phyloP scores from a whole-genome alignment of 1,284 basidiomycete genomes.

The Leccinum cinnamomeum region DNA sequence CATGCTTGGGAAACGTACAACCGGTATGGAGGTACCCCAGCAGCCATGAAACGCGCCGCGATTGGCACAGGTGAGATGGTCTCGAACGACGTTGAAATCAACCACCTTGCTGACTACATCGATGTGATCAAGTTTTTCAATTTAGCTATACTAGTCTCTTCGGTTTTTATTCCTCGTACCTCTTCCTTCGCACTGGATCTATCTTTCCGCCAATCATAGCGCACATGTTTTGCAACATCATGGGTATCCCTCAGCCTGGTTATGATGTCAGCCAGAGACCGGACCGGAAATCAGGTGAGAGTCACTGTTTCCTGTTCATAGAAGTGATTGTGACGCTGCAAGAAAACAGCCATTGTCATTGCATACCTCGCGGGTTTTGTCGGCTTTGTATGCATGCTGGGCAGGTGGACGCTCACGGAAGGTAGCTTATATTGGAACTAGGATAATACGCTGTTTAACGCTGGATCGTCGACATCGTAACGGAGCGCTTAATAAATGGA shows the following conservation, averaged over 20 bases:
- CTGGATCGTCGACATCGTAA: conserved; percentile 13
- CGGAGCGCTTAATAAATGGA: conserved; percentile 5
- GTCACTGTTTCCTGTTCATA: conserved; percentile 9
- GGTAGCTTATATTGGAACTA: conserved; percentile 41
- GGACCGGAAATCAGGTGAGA: conserved; percentile 39
- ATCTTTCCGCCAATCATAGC: conserved; percentile 63
- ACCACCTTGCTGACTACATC: conserved; percentile 9
- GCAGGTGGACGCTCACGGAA: conserved; percentile 38
- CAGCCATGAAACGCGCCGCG: conserved; percentile 64
- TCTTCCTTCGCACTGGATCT: conserved; percentile 81
- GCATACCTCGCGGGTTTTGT: conserved; percentile 51
- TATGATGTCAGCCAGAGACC: conserved; percentile 40
- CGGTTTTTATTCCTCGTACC: conserved; percentile 84
- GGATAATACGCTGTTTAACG: conserved; percentile 6
- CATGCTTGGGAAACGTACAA: conserved; percentile 87
- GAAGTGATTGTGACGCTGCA: conserved; percentile 9
- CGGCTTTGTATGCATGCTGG: conserved; percentile 37
- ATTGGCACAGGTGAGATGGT: conserved; percentile 57
- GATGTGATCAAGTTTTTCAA: conserved; percentile 68
- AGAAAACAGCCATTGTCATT: conserved; percentile 42
- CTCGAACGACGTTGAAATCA: background rate
- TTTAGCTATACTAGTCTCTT: conserved; percentile 89
- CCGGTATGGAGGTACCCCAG: conserved; percentile 59
- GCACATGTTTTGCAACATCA: conserved; percentile 92
- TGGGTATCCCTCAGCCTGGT: conserved; percentile 76